phyloP scores from a whole-genome alignment of 805 yeast species.

The Brettanomyces bruxellensis region DNA sequence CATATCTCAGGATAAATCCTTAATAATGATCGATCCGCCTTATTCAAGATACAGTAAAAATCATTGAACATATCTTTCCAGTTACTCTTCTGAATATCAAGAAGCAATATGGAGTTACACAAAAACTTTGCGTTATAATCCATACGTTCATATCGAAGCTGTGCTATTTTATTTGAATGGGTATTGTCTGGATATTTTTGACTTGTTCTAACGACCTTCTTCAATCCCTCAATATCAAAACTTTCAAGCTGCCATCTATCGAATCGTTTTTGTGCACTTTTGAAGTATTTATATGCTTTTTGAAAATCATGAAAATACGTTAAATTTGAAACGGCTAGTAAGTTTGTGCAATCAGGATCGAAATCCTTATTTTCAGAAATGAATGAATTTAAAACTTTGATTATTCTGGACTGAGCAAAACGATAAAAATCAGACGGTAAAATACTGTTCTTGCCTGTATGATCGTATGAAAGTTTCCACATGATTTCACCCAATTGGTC shows the following conservation, averaged over 20 bases:
- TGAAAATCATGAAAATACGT: slow-evolving; percentile 14
- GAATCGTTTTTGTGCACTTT: slow-evolving; percentile 22
- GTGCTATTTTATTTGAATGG: slow-evolving; percentile 7
- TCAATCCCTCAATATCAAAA: slow-evolving; percentile 24
- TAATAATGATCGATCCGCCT: slow-evolving; percentile 12
- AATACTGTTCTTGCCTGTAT: slow-evolving; percentile 17
- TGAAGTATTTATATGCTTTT: slow-evolving; percentile 17
- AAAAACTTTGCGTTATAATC: slow-evolving; percentile 21
- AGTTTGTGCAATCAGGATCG: slow-evolving; percentile 17
- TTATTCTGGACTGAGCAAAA: slow-evolving; percentile 18
- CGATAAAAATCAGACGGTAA: slow-evolving; percentile 15
- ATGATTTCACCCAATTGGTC: slow-evolving; percentile 21
- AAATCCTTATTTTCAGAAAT: slow-evolving; percentile 7
- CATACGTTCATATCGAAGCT: slow-evolving; percentile 11
- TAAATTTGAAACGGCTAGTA: slow-evolving; percentile 22
- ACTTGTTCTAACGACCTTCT: slow-evolving; percentile 6
- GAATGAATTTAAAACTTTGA: slow-evolving; percentile 14
- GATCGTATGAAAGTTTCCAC: slow-evolving; percentile 23
- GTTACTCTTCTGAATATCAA: slow-evolving; percentile 11
- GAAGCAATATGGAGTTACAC: slow-evolving; percentile 20
- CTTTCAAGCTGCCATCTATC: slow-evolving; percentile 25
- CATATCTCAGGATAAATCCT: slow-evolving; percentile 23
- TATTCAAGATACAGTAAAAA: slow-evolving; percentile 10
- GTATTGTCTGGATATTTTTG: neutral
- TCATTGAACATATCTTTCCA: slow-evolving; percentile 9